phyloP scores from a whole-genome alignment of 148 eudicot genomes.

The Rhododendron ovatum region DNA sequence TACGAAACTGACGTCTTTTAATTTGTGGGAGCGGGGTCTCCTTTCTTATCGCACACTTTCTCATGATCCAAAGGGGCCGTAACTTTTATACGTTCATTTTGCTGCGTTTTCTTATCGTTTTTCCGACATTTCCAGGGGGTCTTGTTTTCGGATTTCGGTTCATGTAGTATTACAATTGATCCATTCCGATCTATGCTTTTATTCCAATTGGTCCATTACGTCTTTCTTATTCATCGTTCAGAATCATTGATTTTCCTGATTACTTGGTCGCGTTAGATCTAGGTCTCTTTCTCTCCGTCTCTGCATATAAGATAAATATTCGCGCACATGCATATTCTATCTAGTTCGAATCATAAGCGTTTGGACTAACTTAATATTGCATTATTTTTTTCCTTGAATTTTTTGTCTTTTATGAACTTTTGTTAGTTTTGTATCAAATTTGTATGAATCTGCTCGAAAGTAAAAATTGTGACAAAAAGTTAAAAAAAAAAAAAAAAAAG shows the following conservation, averaged over 20 bases:
- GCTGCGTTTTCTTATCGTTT: not conserved
- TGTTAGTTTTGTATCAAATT: too few species aligned
- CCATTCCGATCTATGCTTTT: not conserved
- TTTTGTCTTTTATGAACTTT: too few species aligned
- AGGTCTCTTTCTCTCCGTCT: not conserved
- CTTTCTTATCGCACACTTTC: too few species aligned
- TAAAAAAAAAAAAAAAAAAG: not conserved
- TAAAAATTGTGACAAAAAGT: not conserved
- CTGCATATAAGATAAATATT: not conserved
- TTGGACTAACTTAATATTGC: too few species aligned
- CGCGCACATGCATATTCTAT: not conserved
- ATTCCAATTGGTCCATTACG: not conserved
- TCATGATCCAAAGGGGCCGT: not conserved
- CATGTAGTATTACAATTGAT: not conserved
- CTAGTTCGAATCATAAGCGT: not conserved
- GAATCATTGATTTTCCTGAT: not conserved
- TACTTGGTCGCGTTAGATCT: slow-evolving; percentile 5
- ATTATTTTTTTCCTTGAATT: too few species aligned
- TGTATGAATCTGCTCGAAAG: not conserved
- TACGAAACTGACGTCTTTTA: too few species aligned
- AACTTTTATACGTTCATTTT: not conserved
- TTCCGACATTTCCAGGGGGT: not conserved
- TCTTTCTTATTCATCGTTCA: not conserved
- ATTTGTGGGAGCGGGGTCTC: too few species aligned
- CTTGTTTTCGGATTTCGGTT: not conserved